Base-by-base conservation (phyloP, 805 yeast species). In the Jamesozyma gamospora region DNA sequence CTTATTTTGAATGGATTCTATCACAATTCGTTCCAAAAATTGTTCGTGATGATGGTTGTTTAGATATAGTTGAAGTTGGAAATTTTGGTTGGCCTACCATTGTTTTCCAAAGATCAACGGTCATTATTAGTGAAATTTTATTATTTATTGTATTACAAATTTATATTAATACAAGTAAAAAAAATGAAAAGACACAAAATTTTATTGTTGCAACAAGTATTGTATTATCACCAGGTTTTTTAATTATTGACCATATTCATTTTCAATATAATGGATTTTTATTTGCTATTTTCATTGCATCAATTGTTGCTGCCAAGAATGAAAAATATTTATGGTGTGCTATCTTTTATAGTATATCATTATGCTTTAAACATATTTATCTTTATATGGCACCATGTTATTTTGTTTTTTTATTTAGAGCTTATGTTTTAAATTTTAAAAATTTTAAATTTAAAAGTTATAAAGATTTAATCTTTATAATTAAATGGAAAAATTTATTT, bases 241-340 rank as follows among this genome's bases (percentile, higher is more conserved):
- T 92, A 46, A 77, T 92, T 17, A 79, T 92, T 37, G 99, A 92
- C 58, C 96, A 90, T 59, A 84, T 92, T 27, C 98, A 92, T 59
- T 92, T 92, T 69, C 98, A 92, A 65, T 92, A 92, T 61, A 92
- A 92, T 60, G 96, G 96, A 3, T 81, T 88, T 73, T 68, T 92
- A 68, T 87, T 83, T 60, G 96, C 95, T 0, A 66, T 92, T 27
- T 63, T 92, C 37, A 71, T 90, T 25, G 70, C 80, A 15, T 75
- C 92, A 15, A 71, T 92, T 29, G 77, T 81, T 28, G 74, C 78
- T 19, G 94, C 92, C 1, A 72, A 78, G 42, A 63, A 75, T 39
- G 60, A 71, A 27, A 68, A 67, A 39, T 70, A 75, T 53, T 64
- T 84, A 33, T 51, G 66, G 57, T 72, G 87, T 58, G 92, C 80